Percentiles rank a stretch among this genome's conserved stretches.
phyloP scores from a whole-genome alignment of 2,329 filamentous ascomycete genomes.

The Botrytis medusae region DNA sequence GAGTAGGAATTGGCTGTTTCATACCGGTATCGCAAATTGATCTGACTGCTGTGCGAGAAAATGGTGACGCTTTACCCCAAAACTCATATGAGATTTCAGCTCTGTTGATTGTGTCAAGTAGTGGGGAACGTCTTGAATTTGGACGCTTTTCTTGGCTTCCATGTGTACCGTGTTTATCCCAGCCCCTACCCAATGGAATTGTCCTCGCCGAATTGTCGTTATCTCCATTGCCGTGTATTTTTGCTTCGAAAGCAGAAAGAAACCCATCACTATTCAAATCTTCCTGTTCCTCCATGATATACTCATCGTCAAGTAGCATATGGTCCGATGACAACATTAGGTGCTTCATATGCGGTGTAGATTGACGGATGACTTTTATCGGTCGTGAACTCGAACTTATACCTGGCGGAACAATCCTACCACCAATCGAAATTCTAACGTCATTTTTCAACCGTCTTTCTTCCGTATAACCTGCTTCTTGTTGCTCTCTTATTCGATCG shows the following conservation, averaged over 20 bases:
- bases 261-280: not conserved
- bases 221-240: not conserved
- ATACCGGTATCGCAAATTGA: not conserved
- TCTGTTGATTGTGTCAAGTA: not conserved
- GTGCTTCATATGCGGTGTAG: constrained; percentile 12
- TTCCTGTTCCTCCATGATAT: not conserved
- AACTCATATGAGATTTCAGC: not conserved
- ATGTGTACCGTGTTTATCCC: too few species aligned
- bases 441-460: constrained; percentile 22
- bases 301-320: constrained; percentile 36
- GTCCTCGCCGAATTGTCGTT: not conserved
- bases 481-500: not conserved
- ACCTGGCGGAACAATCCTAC: constrained; percentile 30
- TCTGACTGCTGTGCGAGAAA: not conserved
- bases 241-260: not conserved
- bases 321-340: constrained; percentile 33
- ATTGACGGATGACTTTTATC: constrained; percentile 18
- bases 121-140: not conserved
- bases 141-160: not conserved
- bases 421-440: constrained; percentile 38
- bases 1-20: constrained; percentile 16
- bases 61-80: not conserved
- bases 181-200: not conserved
- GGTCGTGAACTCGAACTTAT: constrained; percentile 33
- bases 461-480: not conserved